Evolutionary conservation across 2,329 filamentous ascomycete species (phyloP).

Genomic region (Alternaria gaisen): DNA sequence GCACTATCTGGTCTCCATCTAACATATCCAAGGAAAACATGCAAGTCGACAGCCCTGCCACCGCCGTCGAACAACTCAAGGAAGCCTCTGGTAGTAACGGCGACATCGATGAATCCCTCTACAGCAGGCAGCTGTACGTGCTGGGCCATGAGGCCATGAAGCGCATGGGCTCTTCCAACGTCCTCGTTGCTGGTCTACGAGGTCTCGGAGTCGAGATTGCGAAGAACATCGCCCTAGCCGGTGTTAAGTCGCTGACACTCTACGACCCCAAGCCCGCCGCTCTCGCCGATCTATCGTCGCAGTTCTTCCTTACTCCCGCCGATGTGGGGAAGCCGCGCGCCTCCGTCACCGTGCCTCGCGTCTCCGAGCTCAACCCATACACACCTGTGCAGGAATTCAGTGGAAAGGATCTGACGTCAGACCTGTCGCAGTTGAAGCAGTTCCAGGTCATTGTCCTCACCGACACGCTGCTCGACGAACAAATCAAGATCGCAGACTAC

Average conservation of each 20-base stretch:
- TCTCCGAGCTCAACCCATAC: constrained; percentile 95
- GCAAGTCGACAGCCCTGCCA: constrained; percentile 68
- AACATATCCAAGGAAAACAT: constrained; percentile 62
- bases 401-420: constrained; percentile 70
- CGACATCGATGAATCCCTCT: constrained; percentile 73
- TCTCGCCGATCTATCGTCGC: constrained; percentile 90
- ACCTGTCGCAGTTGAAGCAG: constrained; percentile 83
- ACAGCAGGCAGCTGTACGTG: constrained; percentile 74
- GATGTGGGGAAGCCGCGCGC: constrained; percentile 95
- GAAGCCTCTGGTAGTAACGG: constrained; percentile 56
- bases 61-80: constrained; percentile 68
- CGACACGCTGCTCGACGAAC: constrained; percentile 79
- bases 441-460: constrained; percentile 95
- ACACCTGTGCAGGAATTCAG: constrained; percentile 84
- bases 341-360: constrained; percentile 82
- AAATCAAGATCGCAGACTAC: constrained; percentile 87
- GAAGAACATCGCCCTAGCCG: constrained; percentile 97
- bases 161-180: constrained; percentile 95
- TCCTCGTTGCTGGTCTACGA: constrained; percentile 90
- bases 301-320: constrained; percentile 90
- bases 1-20: constrained; percentile 5
- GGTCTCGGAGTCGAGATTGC: constrained; percentile 97
- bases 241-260: constrained; percentile 95
- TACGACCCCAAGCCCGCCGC: constrained; percentile 86
- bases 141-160: constrained; percentile 91